Evolutionary conservation across 2,329 filamentous ascomycete species (phyloP).

Genomic region (Phaeomoniella chlamydospora): DNA sequence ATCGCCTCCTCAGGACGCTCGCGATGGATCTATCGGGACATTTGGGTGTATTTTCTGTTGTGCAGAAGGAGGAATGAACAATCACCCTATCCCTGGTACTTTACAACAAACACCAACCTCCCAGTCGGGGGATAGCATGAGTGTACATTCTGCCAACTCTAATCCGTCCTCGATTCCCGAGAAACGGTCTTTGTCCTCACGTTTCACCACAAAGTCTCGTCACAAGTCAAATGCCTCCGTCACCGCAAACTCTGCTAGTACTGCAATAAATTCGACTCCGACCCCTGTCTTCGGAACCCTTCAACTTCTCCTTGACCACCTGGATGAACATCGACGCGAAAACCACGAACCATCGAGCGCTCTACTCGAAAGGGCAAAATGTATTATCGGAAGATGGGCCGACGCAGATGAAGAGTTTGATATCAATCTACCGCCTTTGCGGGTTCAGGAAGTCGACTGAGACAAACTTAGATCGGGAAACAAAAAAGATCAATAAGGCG

Average conservation of each 20-base stretch:
- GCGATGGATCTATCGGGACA: constrained; percentile 10
- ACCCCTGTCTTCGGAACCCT: constrained; percentile 24
- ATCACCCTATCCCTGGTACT: too few species aligned
- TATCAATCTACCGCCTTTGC: constrained; percentile 25
- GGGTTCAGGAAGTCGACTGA: constrained; percentile 1
- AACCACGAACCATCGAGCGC: constrained; percentile 17
- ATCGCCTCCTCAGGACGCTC: constrained; percentile 6
- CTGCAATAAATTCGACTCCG: constrained; percentile 2
- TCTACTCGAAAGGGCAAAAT: constrained; percentile 25
- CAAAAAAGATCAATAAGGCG: too few species aligned
- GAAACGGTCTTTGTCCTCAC: constrained; percentile 1
- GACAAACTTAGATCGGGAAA: too few species aligned
- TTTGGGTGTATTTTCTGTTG: constrained; percentile 35
- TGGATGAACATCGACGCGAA: constrained; percentile 21
- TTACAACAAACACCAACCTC: too few species aligned
- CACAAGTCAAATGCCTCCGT: not conserved
- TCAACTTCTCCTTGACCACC: constrained; percentile 28
- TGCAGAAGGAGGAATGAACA: constrained; percentile 16
- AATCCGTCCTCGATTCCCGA: too few species aligned
- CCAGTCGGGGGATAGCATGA: constrained; percentile 4
- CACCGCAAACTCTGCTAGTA: constrained; percentile 2
- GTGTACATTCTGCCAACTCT: not conserved
- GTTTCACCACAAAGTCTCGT: not conserved
- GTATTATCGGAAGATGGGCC: constrained; percentile 25
- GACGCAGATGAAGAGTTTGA: constrained; percentile 28